A percentile compares a stretch with the other conserved stretches of the same genome.
phyloP scores from a whole-genome alignment of 2,329 filamentous ascomycete genomes.

The Madurella mycetomatis region DNA sequence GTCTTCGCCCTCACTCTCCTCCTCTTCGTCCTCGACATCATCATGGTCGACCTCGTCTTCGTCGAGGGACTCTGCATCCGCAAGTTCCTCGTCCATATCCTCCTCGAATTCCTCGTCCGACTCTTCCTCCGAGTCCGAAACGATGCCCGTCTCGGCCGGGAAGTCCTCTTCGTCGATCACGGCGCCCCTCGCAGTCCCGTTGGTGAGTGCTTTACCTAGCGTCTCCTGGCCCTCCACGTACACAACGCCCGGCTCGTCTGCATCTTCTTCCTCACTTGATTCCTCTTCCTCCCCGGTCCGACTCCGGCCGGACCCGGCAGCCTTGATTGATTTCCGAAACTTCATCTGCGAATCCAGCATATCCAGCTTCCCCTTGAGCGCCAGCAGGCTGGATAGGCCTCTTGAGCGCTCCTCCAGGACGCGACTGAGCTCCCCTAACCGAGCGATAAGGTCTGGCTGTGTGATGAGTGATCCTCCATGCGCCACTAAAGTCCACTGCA shows the following conservation, averaged over 20 bases:
- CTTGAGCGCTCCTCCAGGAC: constrained; percentile 83
- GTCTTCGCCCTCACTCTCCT: constrained; percentile 30
- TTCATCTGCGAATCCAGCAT: constrained; percentile 89
- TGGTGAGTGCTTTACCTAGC: constrained; percentile 32
- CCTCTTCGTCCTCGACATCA: constrained; percentile 33
- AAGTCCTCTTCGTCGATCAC: constrained; percentile 57
- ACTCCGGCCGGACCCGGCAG: constrained; percentile 28
- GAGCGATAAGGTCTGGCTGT: constrained; percentile 76
- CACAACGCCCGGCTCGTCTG: constrained; percentile 70
- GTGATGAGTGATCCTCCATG: constrained; percentile 88
- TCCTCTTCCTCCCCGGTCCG: constrained; percentile 48
- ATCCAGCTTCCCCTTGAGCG: constrained; percentile 91
- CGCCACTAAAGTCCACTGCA: constrained; percentile 88
- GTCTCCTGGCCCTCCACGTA: constrained; percentile 80
- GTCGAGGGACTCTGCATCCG: constrained; percentile 28
- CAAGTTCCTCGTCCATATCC: constrained; percentile 23
- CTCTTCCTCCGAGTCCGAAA: constrained; percentile 60
- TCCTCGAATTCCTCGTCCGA: constrained; percentile 40
- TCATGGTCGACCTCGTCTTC: constrained; percentile 34
- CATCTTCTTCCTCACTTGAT: constrained; percentile 52
- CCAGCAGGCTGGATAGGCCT: constrained; percentile 74
- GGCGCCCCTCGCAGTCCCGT: constrained; percentile 33
- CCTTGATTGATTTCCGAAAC: constrained; percentile 52
- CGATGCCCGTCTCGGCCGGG: constrained; percentile 53
- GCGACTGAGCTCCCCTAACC: constrained; percentile 73